Conservation (phyloP, 2,329 filamentous ascomycete genomes). For the Penicillium hesseltinei region DNA sequence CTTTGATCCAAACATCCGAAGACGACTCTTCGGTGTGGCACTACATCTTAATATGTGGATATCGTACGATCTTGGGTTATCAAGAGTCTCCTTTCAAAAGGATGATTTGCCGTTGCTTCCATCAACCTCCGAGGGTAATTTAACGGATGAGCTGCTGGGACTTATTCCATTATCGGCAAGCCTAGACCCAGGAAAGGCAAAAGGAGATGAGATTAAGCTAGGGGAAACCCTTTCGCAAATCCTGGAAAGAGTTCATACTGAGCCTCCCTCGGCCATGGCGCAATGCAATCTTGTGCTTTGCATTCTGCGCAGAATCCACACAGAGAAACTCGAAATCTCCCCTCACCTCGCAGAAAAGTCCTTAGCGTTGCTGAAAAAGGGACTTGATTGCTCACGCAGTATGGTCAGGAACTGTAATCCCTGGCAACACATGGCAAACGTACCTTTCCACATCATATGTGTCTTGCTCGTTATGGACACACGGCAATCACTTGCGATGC, state of each 20-base stretch:
- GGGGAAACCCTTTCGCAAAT: constrained; percentile 41
- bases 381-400: constrained; percentile 46
- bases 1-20: constrained; percentile 36
- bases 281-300: constrained; percentile 57
- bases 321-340: constrained; percentile 47
- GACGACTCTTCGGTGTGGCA: constrained; percentile 49
- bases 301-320: constrained; percentile 53
- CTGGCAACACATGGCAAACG: constrained; percentile 60
- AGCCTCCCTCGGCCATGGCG: constrained; percentile 48
- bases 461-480: constrained; percentile 56
- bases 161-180: constrained; percentile 53
- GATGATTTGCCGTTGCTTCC: constrained; percentile 36
- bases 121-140: constrained; percentile 43
- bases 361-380: constrained; percentile 44
- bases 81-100: constrained; percentile 49
- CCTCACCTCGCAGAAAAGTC: constrained; percentile 45
- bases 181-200: constrained; percentile 50
- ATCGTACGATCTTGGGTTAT: constrained; percentile 57
- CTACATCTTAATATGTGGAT: constrained; percentile 59
- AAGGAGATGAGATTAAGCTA: constrained; percentile 43
- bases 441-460: constrained; percentile 58
- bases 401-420: constrained; percentile 48
- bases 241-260: constrained; percentile 40
- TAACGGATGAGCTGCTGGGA: constrained; percentile 50
- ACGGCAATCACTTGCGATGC: constrained; percentile 46